phyloP scores from a whole-genome alignment of 768 basidiomycete genomes.

The Tylopilus plumbeoviolaceoides region DNA sequence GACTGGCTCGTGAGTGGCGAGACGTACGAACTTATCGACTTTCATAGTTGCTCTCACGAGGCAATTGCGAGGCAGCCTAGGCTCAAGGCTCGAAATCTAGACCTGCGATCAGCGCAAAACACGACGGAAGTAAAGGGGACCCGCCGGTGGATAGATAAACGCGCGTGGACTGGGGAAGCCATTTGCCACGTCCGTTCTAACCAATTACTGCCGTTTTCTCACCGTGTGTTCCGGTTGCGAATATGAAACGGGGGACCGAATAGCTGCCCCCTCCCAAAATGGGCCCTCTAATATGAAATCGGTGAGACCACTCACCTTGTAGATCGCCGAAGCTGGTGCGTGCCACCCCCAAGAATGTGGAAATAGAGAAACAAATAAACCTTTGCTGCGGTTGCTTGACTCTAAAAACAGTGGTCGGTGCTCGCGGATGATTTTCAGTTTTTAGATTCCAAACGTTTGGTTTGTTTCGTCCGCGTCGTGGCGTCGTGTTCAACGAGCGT shows the following conservation, averaged over 20 bases:
- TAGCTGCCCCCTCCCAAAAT: slow-evolving; percentile 5
- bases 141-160: background rate
- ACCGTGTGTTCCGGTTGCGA: slow-evolving; percentile 9
- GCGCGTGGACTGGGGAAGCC: background rate
- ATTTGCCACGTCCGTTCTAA: background rate
- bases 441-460: background rate
- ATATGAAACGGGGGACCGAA: slow-evolving; percentile 19
- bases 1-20: background rate
- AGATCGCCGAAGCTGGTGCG: slow-evolving; percentile 11
- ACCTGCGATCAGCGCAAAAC: background rate
- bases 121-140: background rate
- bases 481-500: background rate
- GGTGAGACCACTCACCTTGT: background rate
- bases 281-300: slow-evolving; percentile 19
- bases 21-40: background rate
- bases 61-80: slow-evolving; percentile 21
- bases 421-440: background rate
- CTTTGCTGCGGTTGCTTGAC: background rate
- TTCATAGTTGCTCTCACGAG: slow-evolving; percentile 15
- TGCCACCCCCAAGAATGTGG: background rate
- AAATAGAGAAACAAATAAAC: background rate
- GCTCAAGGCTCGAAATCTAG: background rate
- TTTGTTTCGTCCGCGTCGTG: background rate
- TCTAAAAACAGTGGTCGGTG: background rate
- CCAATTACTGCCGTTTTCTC: slow-evolving; percentile 1